Percentiles rank a stretch among this genome's conserved stretches.
Conservation (phyloP, 2,329 filamentous ascomycete species). For the Pestalotiopsis sp. region DNA sequence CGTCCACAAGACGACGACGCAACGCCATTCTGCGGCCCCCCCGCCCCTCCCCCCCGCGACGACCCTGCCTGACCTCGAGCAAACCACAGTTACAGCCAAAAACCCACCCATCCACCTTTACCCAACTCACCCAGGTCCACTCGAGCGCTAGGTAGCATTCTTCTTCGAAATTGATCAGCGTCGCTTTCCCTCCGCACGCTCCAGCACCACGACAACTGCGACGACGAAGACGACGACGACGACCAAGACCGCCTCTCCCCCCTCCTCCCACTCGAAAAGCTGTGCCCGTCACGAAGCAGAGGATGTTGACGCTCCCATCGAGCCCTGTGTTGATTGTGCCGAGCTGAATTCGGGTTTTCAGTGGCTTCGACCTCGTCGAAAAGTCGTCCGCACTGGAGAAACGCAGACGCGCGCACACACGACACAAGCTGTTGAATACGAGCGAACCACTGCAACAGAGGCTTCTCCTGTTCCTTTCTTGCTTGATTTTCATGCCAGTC, state of each 20-base stretch:
- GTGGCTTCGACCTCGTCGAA: not conserved
- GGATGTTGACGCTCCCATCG: conserved; percentile 1
- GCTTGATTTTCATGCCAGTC: not conserved
- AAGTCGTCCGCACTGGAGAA: not conserved
- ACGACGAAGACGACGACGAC: not conserved
- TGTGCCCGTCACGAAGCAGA: not conserved
- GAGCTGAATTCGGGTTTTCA: not conserved
- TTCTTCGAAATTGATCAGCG: conserved; percentile 12
- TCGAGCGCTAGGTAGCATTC: conserved; percentile 9
- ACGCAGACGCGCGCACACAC: not conserved
- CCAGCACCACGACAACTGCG: not conserved
- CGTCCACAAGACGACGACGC: not conserved
- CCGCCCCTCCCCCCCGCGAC: not conserved
- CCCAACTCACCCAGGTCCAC: conserved; percentile 6
- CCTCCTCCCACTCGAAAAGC: not conserved
- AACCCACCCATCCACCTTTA: not conserved
- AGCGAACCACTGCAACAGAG: not conserved
- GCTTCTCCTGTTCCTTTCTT: not conserved
- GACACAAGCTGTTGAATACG: not conserved
- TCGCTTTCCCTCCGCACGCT: conserved; percentile 4
- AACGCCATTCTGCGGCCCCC: not conserved
- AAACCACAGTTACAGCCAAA: not conserved
- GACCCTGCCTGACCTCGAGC: not conserved
- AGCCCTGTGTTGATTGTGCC: not conserved
- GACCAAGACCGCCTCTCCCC: not conserved